Percentiles rank a stretch among this genome's conserved stretches.
Conservation (phyloP, 2,329 filamentous ascomycete species). For the Ilyonectria robusta region DNA sequence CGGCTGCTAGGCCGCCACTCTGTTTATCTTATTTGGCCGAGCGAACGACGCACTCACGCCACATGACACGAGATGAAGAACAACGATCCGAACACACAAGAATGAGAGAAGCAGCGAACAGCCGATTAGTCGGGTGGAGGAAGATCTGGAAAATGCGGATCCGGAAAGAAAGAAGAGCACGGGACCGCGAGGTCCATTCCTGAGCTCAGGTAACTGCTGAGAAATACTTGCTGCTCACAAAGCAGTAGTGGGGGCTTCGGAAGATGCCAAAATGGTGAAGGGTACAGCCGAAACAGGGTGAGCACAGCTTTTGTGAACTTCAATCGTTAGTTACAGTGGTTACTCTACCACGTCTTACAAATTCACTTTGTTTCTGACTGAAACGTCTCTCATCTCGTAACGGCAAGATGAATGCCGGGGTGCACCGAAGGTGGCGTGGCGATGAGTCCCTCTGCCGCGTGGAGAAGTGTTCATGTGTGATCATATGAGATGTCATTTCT, state of each 20-base stretch:
- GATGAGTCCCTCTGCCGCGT: background rate
- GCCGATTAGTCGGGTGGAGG: background rate
- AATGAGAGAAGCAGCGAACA: background rate
- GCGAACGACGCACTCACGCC: constrained; percentile 6
- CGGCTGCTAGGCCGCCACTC: constrained; percentile 7
- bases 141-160: constrained; percentile 1
- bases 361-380: constrained; percentile 6
- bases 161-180: background rate
- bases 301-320: constrained; percentile 10
- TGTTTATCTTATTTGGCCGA: constrained; percentile 3
- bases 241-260: background rate
- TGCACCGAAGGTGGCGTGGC: constrained; percentile 5
- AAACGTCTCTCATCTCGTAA: background rate
- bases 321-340: background rate
- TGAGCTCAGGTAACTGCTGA: background rate
- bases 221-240: background rate
- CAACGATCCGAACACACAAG: constrained; percentile 3
- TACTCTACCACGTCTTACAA: constrained; percentile 15
- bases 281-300: constrained; percentile 14
- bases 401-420: background rate
- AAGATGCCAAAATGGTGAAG: constrained; percentile 3
- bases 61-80: constrained; percentile 6
- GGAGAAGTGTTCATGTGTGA: background rate
- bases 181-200: background rate
- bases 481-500: constrained; percentile 8